Evolutionary conservation across 2,329 filamentous ascomycete genomes (phyloP), one percentile per base, ranked within the genome.

Genomic region (Aurifilum marmelostoma): DNA sequence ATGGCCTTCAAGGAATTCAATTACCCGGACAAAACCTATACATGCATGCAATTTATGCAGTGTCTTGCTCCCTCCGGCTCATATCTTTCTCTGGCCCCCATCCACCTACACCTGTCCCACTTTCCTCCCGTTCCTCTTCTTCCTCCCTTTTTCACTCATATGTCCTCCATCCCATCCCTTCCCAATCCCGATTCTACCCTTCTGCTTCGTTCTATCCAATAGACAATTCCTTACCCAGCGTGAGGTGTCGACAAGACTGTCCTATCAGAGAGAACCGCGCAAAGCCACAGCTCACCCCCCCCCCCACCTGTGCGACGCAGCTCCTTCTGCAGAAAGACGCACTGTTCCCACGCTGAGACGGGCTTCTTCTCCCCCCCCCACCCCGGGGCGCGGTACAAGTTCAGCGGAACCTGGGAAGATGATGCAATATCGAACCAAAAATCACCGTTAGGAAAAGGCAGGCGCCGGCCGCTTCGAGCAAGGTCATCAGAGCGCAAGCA

Each of bases 261-360:
- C 37, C 56, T 43, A 65, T 27, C 61, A n/a, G 14, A 16, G 62
- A 39, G 34, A n/a, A 29, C 39, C 37, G 37, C 37, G n/a, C n/a
- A n/a, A 34, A 34, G 34, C 34, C n/a, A n/a, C n/a, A n/a, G 34
- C 34, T 8, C 34, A n/a, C 37, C 37, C 11, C 2, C n/a, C 21
- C 24, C 21, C 67, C n/a, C 21, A 59, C 50, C 65, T 56, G 47
- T 68, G 27, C 66, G 52, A 68, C 68, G 47, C 59, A 41, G 43
- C 60, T 58, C 50, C 50, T 64, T 2, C 65, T 61, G 43, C 47
- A 41, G 27, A n/a, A 58, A 65, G 41, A 41, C 24, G 62, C 62
- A 52, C 41, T 18, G 14, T 50, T 29, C 43, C 43, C 29, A 18
- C 27, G 27, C 11, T 27, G 50, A 12, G 24, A 29, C 24, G n/a